Percentiles rank a stretch among this genome's conserved stretches.
Evolutionary conservation across 345 rosid genomes (phyloP).

Genomic region (Populus tremula): DNA sequence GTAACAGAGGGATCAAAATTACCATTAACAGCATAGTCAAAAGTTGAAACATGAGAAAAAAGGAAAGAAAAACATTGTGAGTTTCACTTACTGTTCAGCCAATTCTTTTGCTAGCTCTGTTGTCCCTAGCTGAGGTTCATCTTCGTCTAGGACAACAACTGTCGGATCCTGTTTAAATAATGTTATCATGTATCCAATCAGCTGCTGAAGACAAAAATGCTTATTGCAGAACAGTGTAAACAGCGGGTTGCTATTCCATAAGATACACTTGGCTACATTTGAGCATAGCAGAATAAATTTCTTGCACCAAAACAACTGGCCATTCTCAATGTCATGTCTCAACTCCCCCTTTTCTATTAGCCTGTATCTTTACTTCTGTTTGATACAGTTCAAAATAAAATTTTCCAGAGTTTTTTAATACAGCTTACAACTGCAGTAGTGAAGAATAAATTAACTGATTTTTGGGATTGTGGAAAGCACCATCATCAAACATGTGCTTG

Average conservation of each 20-base stretch:
- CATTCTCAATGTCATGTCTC: neutral
- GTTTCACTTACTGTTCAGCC: constrained; percentile 48
- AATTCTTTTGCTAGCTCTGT: constrained; percentile 33
- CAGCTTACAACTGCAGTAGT: neutral
- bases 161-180: constrained; percentile 38
- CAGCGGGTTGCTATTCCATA: neutral
- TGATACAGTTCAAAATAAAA: neutral
- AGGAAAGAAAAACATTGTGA: neutral
- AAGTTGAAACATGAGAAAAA: neutral
- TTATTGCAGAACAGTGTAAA: neutral
- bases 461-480: neutral
- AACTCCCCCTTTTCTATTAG: neutral
- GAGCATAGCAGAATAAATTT: neutral
- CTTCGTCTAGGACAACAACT: constrained; percentile 67
- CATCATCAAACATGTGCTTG: neutral
- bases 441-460: neutral
- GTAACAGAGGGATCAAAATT: constrained; percentile 18
- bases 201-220: constrained; percentile 12
- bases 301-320: neutral
- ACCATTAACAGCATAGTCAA: constrained; percentile 1
- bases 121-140: constrained; percentile 44
- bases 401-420: neutral
- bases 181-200: constrained; percentile 6
- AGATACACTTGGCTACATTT: neutral
- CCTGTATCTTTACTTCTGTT: neutral